Evolutionary conservation across 1,284 basidiomycete species (phyloP).

Genomic region (Leccinum proliferum): DNA sequence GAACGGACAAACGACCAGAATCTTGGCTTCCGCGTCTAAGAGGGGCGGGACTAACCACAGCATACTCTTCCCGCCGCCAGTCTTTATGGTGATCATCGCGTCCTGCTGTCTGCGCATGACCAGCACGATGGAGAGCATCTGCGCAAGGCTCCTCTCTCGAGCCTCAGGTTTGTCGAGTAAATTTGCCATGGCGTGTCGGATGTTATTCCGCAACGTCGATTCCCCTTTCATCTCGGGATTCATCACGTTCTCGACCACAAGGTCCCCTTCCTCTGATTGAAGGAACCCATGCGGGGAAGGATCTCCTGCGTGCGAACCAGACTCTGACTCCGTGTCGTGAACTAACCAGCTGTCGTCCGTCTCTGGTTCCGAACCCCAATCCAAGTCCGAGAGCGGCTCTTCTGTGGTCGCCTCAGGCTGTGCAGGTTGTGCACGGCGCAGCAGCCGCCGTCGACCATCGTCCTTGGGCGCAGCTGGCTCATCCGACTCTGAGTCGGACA

Average conservation of each 20-base stretch:
- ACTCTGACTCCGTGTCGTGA: no score
- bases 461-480: no score
- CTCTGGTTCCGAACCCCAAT: background rate
- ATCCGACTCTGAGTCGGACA: background rate
- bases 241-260: background rate
- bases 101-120: background rate
- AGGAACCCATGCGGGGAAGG: no score
- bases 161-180: background rate
- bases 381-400: background rate
- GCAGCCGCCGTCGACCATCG: background rate
- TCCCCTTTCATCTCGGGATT: background rate
- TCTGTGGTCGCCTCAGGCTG: no score
- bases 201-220: background rate
- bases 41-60: background rate
- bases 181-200: background rate
- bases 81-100: background rate
- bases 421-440: background rate
- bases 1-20: conserved; percentile 5
- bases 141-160: background rate
- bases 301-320: no score
- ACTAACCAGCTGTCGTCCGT: no score
- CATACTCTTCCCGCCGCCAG: conserved; percentile 7
- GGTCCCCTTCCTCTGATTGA: no score
- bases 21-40: background rate
- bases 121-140: background rate